Percentiles rank a stretch among this genome's conserved stretches.
Conservation (phyloP, 73 alveolate species). For the Paramecium tetraurelia region DNA sequence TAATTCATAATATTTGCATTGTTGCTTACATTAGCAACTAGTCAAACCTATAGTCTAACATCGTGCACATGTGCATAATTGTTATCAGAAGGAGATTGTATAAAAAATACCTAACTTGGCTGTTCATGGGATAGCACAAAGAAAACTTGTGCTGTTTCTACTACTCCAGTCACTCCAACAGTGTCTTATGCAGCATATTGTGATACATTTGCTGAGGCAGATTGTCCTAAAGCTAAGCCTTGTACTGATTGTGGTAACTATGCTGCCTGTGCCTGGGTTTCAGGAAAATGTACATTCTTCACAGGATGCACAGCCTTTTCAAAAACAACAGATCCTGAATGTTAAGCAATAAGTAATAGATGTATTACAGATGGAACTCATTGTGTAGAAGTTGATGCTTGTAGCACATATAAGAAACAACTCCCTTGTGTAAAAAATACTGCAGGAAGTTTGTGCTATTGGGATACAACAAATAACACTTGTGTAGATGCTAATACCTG, state of each 20-base stretch:
- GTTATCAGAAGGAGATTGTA: not conserved
- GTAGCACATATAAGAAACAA: not conserved
- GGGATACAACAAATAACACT: not conserved
- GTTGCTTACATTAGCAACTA: not conserved
- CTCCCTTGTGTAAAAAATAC: not conserved
- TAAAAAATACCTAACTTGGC: not conserved
- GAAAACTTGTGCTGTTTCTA: not conserved
- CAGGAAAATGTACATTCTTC: not conserved
- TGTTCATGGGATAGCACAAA: not conserved
- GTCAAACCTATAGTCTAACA: not conserved
- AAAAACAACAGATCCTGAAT: not conserved
- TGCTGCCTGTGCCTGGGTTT: not conserved
- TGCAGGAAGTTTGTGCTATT: not conserved
- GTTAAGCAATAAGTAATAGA: not conserved
- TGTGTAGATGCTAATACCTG: not conserved
- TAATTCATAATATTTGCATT: not conserved
- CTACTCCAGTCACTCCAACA: not conserved
- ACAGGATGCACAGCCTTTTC: conserved; percentile 31
- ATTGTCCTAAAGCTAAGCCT: not conserved
- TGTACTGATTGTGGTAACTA: not conserved
- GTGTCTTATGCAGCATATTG: not conserved
- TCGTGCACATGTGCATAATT: not conserved
- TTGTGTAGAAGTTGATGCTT: not conserved
- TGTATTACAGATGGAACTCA: conserved; percentile 42
- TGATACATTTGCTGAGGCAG: not conserved